phyloP scores from a whole-genome alignment of 305 asterid species.

The Solanum aculeatissimum region DNA sequence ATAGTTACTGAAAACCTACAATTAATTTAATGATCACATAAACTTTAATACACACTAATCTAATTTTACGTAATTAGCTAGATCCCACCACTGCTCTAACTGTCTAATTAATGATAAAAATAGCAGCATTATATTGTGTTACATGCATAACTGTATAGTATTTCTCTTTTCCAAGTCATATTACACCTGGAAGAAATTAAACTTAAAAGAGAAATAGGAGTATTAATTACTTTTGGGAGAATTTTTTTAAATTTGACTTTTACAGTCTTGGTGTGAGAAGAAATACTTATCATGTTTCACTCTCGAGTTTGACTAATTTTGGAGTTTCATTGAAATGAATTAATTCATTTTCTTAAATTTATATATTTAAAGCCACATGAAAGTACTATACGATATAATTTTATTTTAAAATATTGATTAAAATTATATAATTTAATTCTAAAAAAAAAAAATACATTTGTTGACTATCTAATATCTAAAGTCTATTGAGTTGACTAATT shows the following conservation, averaged over 20 bases:
- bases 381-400: not conserved
- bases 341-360: not conserved
- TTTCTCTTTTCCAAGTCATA: not conserved
- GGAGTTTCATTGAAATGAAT: not conserved
- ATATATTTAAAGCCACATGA: not conserved
- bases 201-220: not conserved
- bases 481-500: not conserved
- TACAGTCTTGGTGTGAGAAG: not conserved
- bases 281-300: not conserved
- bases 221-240: not conserved
- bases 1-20: not conserved
- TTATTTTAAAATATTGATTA: not conserved
- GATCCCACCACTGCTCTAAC: not conserved
- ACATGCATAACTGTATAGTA: not conserved
- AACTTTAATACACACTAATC: not conserved
- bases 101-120: not conserved
- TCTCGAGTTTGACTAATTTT: not conserved
- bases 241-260: not conserved
- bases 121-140: not conserved
- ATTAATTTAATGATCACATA: not conserved
- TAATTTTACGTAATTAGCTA: not conserved
- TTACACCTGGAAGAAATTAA: slow-evolving; percentile 1
- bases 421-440: not conserved
- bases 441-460: not conserved
- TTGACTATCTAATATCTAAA: not conserved